Evolutionary conservation across 306 rosid species (phyloP).

Genomic region (Cercis canadensis): DNA sequence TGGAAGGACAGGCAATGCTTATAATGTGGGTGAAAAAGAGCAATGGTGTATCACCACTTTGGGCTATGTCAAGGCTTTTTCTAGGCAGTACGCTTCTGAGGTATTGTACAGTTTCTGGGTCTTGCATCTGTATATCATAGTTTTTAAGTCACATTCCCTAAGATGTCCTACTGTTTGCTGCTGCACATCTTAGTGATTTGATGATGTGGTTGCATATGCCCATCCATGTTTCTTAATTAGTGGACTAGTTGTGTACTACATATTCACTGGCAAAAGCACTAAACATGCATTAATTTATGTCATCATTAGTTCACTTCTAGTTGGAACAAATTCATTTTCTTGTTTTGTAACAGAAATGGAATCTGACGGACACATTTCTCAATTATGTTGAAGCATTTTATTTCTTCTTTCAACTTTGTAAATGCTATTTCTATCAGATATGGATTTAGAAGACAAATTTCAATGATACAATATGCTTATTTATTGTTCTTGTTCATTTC

Average conservation of each 20-base stretch:
- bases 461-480: not conserved
- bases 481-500: too few species aligned
- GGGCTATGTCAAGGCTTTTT: conserved; percentile 93
- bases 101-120: conserved; percentile 48
- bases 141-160: conserved; percentile 5
- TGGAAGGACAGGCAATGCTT: conserved; percentile 50
- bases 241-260: not conserved
- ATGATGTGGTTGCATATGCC: not conserved
- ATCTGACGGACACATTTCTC: not conserved
- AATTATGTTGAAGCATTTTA: too few species aligned
- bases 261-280: not conserved
- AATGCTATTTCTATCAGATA: not conserved
- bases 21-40: conserved; percentile 87
- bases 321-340: not conserved
- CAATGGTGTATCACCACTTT: conserved; percentile 96
- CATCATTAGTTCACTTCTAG: not conserved
- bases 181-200: not conserved
- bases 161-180: not conserved
- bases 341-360: not conserved
- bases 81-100: conserved; percentile 98
- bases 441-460: not conserved
- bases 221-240: not conserved
- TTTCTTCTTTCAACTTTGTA: too few species aligned
- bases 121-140: conserved; percentile 15
- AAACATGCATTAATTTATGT: not conserved